These are phyloP conservation scores for Fraxinus baroniana DNA, from an alignment of 305 asterid species.

Conservation along the genomic window DNA sequence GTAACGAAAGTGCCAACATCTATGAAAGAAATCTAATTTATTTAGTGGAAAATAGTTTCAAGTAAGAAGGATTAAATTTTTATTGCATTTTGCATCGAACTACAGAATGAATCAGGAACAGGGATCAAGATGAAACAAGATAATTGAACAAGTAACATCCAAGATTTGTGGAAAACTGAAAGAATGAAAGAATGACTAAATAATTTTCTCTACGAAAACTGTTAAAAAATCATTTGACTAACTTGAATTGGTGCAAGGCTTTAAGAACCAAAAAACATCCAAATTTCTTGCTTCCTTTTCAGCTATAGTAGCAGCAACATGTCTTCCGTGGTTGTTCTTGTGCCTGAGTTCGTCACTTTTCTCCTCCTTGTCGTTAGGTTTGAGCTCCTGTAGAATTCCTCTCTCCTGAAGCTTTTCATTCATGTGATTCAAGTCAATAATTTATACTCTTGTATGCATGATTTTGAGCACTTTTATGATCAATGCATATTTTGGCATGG, in stretches of 20 bases:
- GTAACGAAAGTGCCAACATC: background rate
- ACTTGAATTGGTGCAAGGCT: slow-evolving; percentile 83
- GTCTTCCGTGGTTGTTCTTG: slow-evolving; percentile 32
- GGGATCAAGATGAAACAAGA: background rate
- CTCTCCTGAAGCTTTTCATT: slow-evolving; percentile 43
- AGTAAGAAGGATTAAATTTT: background rate
- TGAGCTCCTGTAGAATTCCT: slow-evolving; percentile 61
- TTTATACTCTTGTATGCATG: background rate
- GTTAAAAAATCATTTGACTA: slow-evolving; percentile 9
- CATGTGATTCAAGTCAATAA: slow-evolving; percentile 14
- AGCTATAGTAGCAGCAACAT: slow-evolving; percentile 13
- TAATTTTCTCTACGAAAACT: background rate
- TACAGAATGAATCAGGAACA: background rate
- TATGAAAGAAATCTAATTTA: slow-evolving; percentile 14
- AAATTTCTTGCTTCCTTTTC: slow-evolving; percentile 67
- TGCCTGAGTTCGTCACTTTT: slow-evolving; percentile 24
- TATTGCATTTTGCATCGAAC: background rate
- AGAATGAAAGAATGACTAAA: background rate
- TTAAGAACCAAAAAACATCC: slow-evolving; percentile 94
- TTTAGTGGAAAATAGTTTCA: background rate
- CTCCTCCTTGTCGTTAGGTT: slow-evolving; percentile 36
- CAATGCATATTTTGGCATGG: background rate
- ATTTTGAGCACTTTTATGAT: background rate
- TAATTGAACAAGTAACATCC: background rate
- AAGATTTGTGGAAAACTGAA: background rate